A percentile compares a stretch with the other conserved stretches of the same genome.
These are phyloP conservation scores for Clitopilus passeckerianus DNA, from an alignment of 768 basidiomycete genomes.

Conservation along the genomic window DNA sequence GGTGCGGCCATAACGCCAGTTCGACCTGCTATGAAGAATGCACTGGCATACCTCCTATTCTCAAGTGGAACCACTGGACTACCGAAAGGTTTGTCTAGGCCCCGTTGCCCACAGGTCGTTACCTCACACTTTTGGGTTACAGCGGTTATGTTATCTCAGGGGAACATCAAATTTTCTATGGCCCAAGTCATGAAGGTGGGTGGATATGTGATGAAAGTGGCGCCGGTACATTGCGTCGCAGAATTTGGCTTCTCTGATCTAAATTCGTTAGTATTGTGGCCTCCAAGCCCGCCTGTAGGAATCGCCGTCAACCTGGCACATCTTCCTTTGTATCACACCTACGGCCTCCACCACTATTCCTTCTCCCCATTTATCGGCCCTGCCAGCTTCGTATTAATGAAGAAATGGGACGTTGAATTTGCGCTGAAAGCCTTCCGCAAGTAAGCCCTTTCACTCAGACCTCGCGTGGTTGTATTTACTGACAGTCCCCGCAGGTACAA, in stretches of 20 bases:
- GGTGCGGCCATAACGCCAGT: conserved; percentile 3
- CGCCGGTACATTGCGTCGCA: conserved; percentile 25
- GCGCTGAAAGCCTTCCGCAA: conserved; percentile 52
- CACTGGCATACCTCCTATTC: conserved; percentile 16
- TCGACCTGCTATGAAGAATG: conserved; percentile 11
- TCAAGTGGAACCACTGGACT: conserved; percentile 20
- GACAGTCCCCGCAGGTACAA: conserved; percentile 32
- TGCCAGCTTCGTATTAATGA: conserved; percentile 45
- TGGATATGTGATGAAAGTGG: conserved; percentile 22
- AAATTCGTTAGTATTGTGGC: conserved; percentile 25
- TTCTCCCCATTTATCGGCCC: conserved; percentile 45
- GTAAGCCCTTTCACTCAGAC: conserved; percentile 27
- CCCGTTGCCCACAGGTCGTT: not conserved
- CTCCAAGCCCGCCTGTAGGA: conserved; percentile 33
- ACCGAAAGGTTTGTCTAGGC: conserved; percentile 13
- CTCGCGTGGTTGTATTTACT: not conserved
- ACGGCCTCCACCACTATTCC: conserved; percentile 47
- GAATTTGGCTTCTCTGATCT: not conserved
- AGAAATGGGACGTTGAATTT: conserved; percentile 52
- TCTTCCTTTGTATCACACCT: conserved; percentile 66
- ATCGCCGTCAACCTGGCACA: conserved; percentile 48
- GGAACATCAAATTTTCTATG: conserved; percentile 50
- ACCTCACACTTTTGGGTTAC: no score
- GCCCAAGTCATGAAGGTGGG: conserved; percentile 28
- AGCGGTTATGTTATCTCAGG: conserved; percentile 74